Conservation (phyloP, 2,329 filamentous ascomycete genomes). For the Scopulariopsis brevicaulis region DNA sequence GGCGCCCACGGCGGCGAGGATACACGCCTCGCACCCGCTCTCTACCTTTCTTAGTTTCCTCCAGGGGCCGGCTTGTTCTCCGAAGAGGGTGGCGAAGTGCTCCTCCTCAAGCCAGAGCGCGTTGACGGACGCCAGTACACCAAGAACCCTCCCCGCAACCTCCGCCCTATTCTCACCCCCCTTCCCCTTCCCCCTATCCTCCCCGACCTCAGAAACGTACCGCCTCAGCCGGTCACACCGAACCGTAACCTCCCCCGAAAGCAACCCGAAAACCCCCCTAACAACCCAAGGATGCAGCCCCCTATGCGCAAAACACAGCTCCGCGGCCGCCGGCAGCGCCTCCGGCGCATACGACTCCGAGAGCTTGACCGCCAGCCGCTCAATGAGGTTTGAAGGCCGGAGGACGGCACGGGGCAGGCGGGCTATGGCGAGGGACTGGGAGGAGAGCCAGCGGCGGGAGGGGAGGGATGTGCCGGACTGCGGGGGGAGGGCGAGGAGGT, state of each 20-base stretch:
- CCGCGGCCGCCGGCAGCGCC: constrained; percentile 15
- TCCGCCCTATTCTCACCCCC: constrained; percentile 9
- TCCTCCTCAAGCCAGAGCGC: constrained; percentile 25
- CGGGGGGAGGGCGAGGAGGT: constrained; percentile 23
- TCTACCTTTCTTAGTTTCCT: constrained; percentile 11
- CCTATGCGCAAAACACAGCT: constrained; percentile 28
- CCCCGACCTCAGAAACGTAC: constrained; percentile 7
- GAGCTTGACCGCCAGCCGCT: constrained; percentile 19
- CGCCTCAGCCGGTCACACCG: constrained; percentile 16
- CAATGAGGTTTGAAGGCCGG: constrained; percentile 16
- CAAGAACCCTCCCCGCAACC: constrained; percentile 15
- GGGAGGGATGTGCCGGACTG: constrained; percentile 16
- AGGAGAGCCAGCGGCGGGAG: constrained; percentile 21
- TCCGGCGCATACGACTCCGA: constrained; percentile 10
- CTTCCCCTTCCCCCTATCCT: neutral
- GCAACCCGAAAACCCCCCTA: constrained; percentile 26
- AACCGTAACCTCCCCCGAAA: constrained; percentile 28
- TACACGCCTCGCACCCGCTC: constrained; percentile 39
- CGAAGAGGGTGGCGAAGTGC: constrained; percentile 22
- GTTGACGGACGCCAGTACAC: constrained; percentile 18
- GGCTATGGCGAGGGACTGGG: constrained; percentile 17
- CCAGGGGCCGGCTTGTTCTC: constrained; percentile 12
- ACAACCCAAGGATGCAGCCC: constrained; percentile 29
- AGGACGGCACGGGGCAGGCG: constrained; percentile 14
- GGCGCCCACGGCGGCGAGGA: constrained; percentile 35